Evolutionary conservation across 169 alveolate genomes (phyloP).

Genomic region (Plasmodium ovale): DNA sequence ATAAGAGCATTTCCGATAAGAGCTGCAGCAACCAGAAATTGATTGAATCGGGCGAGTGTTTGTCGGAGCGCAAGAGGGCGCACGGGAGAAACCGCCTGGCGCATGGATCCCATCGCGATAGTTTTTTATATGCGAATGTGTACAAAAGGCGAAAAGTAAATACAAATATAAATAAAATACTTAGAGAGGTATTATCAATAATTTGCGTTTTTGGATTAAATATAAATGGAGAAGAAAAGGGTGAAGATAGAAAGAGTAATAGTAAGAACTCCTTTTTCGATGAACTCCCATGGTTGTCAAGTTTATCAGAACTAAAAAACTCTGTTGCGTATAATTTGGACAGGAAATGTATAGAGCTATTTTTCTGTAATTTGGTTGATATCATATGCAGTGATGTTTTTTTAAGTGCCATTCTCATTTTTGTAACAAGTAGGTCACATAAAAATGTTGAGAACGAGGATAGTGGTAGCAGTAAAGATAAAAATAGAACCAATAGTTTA

Average conservation of each 20-base stretch:
- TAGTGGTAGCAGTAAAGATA: not conserved
- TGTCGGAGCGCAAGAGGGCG: not conserved
- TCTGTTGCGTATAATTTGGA: slow-evolving; percentile 69
- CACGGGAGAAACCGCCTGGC: not conserved
- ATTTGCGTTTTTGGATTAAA: slow-evolving; percentile 64
- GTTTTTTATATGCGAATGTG: slow-evolving; percentile 11
- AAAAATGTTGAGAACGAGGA: not conserved
- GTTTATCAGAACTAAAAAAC: slow-evolving; percentile 55
- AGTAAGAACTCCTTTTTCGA: slow-evolving; percentile 15
- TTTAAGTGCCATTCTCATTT: slow-evolving; percentile 22
- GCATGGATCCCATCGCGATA: not conserved
- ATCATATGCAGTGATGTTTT: slow-evolving; percentile 56
- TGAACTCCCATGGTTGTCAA: slow-evolving; percentile 74
- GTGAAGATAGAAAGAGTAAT: not conserved
- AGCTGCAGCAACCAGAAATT: not conserved
- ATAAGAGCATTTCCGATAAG: not conserved
- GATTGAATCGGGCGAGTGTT: not conserved
- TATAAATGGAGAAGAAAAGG: slow-evolving; percentile 44
- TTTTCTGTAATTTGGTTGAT: slow-evolving; percentile 70
- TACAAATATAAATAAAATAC: slow-evolving; percentile 24
- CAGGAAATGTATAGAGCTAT: slow-evolving; percentile 54
- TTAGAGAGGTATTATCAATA: slow-evolving; percentile 65
- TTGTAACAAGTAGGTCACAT: slow-evolving; percentile 8
- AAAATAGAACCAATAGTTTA: not conserved
- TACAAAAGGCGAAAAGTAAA: slow-evolving; percentile 7